A percentile compares a stretch with the other conserved stretches of the same genome.
Evolutionary conservation across 176 grass and related monocot genomes (phyloP).

Genomic region (Rhipidocladum racemiflorum): DNA sequence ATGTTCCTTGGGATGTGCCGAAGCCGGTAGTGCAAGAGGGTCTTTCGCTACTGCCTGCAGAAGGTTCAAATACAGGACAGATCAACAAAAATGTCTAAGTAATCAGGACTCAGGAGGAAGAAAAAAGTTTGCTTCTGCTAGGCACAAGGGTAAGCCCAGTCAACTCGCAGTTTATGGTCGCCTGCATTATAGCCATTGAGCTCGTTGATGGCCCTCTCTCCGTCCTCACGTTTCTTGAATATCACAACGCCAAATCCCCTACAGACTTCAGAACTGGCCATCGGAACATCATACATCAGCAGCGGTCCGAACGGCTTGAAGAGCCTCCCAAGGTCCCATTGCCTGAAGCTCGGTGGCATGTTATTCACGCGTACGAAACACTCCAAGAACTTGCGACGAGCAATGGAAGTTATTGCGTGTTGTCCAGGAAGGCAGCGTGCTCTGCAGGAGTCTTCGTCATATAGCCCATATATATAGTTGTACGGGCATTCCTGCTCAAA

Average conservation of each 20-base stretch:
- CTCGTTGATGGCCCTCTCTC: neutral
- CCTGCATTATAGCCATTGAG: neutral
- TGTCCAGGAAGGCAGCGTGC: neutral
- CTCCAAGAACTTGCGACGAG: neutral
- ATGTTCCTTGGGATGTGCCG: too few relatives aligned
- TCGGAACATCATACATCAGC: neutral
- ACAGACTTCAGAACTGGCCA: neutral
- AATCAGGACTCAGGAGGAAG: too few relatives aligned
- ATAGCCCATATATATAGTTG: conserved; percentile 13
- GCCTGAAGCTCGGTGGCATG: neutral
- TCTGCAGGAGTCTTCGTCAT: neutral
- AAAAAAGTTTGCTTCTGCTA: neutral
- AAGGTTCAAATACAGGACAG: too few relatives aligned
- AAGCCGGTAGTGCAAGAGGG: too few relatives aligned
- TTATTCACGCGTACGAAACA: conserved; percentile 10
- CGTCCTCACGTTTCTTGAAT: conserved; percentile 15
- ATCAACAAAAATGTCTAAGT: too few relatives aligned
- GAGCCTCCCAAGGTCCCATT: neutral
- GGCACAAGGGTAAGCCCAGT: conserved; percentile 18
- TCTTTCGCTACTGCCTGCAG: too few relatives aligned
- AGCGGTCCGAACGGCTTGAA: neutral
- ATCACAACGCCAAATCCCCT: neutral
- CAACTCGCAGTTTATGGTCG: conserved; percentile 13
- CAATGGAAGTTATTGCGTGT: neutral
- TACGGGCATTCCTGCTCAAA: conserved; percentile 15